Base-by-base conservation (phyloP, 2,329 filamentous ascomycete species). In the Cytospora piceicola region DNA sequence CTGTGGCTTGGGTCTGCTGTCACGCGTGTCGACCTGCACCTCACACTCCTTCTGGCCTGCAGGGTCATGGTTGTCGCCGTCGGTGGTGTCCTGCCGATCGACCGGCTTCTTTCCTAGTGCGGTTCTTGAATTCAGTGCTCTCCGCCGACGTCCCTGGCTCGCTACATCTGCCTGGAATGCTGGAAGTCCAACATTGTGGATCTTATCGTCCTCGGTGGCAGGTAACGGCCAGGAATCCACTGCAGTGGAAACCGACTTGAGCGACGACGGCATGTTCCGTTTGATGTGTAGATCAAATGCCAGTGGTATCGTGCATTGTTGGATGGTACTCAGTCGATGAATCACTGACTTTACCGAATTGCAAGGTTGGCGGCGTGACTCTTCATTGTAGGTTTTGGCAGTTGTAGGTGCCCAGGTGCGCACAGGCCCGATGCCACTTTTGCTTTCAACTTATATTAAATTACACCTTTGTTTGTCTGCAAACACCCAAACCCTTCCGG, bases 361-460 rank as follows among this genome's bases (percentile, higher is more conserved):
- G 46, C 8, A 49, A 49, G 27, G 39, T 30, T 17, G 34, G 29
- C 60, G 61, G 65, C 34, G 61, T 67, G 65, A 67, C 65, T 67
- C 65, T 55, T 61, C 36, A n/a, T 56, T 15, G 60, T 27, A 29
- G 49, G 20, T 54, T 61, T 27, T 5, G 54, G 36, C n/a, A n/a
- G n/a, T n/a, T n/a, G n/a, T n/a, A n/a, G n/a, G n/a, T n/a, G 20
- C 60, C 24, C 36, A 49, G 24, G 30, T 63, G 61, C 49, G 61
- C 36, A 63, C 39, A 29, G 24, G 52, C 52, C 24, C 27, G 6
- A 42, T 17, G 17, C 39, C 17, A 24, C 36, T 34, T n/a, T 34
- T 8, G 20, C 36, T 34, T n/a, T 34, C 11, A 53, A 9, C 20
- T 8, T 29, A 36, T 27, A n/a, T n/a, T n/a, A n/a, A 51, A 30